Evolutionary conservation across 495 filamentous ascomycete species (phyloP), one percentile per base, ranked within the genome.

Genomic region (Apiosordaria backusii): DNA sequence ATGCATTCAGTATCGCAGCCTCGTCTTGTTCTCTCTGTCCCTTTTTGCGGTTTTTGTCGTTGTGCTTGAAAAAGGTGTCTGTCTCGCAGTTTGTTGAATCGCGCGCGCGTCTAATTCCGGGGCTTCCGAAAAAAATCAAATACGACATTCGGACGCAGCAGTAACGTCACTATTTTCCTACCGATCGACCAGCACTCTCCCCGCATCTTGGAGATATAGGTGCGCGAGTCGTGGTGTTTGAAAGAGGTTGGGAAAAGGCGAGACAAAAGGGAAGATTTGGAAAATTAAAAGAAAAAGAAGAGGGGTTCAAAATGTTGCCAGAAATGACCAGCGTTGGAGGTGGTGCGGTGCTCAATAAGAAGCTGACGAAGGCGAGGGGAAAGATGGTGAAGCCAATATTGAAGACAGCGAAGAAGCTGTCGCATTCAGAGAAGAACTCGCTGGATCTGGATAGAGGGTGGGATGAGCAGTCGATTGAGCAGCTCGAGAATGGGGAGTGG

Each of bases 311-410:
- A 26, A 65, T 54, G 19, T 23, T 23, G 24, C 10, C 21, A 54
- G 65, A 27, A 64, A 82, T 82, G 81, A 73, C 78, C 54, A 77
- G 77, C 13, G 71, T 76, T 40, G 70, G 73, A 9, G 72, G 65
- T 21, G 68, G 62, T 16, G 67, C 67, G 22, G 71, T 64, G 62
- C 35, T 45, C 35, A 45, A 45, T 13, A 74, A 71, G 67, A 83
- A 80, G 71, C 74, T 81, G 65, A 77, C 71, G 69, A 83, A 82
- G 69, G 72, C 75, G 54, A 74, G 73, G 67, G 70, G 69, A 23
- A 80, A 74, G 62, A 76, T 76, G 57, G 81, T 85, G 62, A 85
- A 86, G 72, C 84, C 84, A 9, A 85, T 86, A 45, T 72, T 86
- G 22, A 80, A 83, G 71, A 85, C 85, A 45, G 71, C 85, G 22